Evolutionary conservation across 148 eudicot species (phyloP).

Genomic region (Drosera capensis): DNA sequence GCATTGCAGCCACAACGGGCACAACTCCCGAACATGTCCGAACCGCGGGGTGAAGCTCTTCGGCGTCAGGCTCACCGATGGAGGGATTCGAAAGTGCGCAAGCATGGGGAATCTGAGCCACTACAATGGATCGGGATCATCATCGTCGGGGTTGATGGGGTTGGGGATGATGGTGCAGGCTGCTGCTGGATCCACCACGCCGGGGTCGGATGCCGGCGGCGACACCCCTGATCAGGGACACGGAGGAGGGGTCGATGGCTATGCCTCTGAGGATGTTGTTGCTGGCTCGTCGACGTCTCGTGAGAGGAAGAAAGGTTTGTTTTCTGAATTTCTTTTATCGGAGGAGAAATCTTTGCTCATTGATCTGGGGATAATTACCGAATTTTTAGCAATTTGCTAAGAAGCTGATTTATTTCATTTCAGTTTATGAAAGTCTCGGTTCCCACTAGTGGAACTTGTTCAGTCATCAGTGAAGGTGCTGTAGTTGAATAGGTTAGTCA

Average conservation of each 20-base stretch:
- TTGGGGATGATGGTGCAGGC: too few species aligned
- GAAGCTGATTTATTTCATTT: too few species aligned
- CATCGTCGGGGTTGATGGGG: constrained; percentile 18
- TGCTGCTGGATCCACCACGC: too few species aligned
- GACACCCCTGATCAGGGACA: constrained; percentile 54
- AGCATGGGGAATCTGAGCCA: constrained; percentile 85
- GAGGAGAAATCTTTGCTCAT: neutral
- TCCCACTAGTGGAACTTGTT: too few species aligned
- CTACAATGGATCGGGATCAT: constrained; percentile 18
- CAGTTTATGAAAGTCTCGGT: too few species aligned
- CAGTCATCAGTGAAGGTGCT: too few species aligned
- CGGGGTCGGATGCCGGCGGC: constrained; percentile 37
- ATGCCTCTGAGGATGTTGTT: constrained; percentile 79
- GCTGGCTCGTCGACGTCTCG: constrained; percentile 49
- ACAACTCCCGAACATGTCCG: constrained; percentile 79
- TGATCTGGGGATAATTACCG: neutral
- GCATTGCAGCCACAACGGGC: constrained; percentile 86
- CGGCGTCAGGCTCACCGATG: constrained; percentile 77
- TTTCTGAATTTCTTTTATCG: neutral
- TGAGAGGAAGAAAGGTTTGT: constrained; percentile 75
- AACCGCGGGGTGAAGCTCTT: constrained; percentile 70
- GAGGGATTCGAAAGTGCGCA: constrained; percentile 70
- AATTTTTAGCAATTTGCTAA: too few species aligned
- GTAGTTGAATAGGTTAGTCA: too few species aligned
- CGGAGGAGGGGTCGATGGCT: constrained; percentile 42